These are phyloP conservation scores for Leccinum fibrillosum DNA, from an alignment of 768 basidiomycete species.

Conservation along the genomic window DNA sequence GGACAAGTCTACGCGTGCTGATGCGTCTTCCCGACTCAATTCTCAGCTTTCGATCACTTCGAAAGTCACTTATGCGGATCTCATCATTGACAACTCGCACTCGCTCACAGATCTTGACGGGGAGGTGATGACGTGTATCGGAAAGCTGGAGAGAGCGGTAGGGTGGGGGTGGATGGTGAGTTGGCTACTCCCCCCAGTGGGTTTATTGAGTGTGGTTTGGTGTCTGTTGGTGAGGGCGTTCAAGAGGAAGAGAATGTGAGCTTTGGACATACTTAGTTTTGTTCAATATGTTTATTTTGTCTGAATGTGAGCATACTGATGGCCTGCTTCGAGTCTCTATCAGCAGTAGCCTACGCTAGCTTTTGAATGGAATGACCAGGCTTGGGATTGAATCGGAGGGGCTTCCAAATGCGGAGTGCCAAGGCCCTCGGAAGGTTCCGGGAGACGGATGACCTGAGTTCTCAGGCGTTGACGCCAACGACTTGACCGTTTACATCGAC, in stretches of 20 bases:
- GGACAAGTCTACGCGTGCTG: constrained; percentile 60
- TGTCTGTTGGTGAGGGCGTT: constrained; percentile 35
- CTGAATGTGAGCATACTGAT: too few species aligned
- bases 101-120: constrained; percentile 62
- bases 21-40: constrained; percentile 66
- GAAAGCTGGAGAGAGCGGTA: constrained; percentile 41
- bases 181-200: constrained; percentile 60
- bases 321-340: too few species aligned
- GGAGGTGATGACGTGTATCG: constrained; percentile 34
- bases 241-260: constrained; percentile 13
- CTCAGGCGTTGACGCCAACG: background rate
- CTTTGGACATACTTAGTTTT: too few species aligned
- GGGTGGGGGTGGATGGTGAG: constrained; percentile 62
- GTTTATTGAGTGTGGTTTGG: constrained; percentile 44
- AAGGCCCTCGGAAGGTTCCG: background rate
- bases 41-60: constrained; percentile 66
- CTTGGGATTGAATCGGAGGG: too few species aligned
- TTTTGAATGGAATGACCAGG: too few species aligned
- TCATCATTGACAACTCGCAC: constrained; percentile 88
- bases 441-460: background rate
- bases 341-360: too few species aligned
- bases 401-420: background rate
- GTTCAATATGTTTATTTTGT: background rate
- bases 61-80: constrained; percentile 80
- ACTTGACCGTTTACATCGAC: background rate